phyloP scores from a whole-genome alignment of 805 yeast genomes.

The Candida coquimbonensis region DNA sequence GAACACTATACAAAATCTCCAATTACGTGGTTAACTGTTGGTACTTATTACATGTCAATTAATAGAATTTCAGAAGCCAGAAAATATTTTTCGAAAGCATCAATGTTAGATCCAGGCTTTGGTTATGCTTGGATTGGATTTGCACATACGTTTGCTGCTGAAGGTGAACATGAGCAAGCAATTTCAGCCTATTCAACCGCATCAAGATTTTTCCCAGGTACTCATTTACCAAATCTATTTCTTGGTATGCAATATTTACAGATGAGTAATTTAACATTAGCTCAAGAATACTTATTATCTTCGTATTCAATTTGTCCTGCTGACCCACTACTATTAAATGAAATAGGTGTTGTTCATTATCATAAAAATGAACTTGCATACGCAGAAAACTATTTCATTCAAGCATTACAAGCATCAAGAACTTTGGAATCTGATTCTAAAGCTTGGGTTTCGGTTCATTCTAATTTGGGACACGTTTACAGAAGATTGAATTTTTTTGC shows the following conservation, averaged over 20 bases:
- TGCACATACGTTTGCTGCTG: slow-evolving; percentile 95
- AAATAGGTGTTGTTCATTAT: slow-evolving; percentile 86
- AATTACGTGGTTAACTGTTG: slow-evolving; percentile 89
- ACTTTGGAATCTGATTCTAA: slow-evolving; percentile 69
- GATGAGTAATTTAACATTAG: slow-evolving; percentile 72
- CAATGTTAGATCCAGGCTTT: slow-evolving; percentile 79
- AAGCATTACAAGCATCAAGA: slow-evolving; percentile 65
- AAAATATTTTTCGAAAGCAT: slow-evolving; percentile 80
- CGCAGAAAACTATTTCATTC: slow-evolving; percentile 65
- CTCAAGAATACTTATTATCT: slow-evolving; percentile 77
- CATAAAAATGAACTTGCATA: slow-evolving; percentile 59
- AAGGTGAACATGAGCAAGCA: slow-evolving; percentile 99
- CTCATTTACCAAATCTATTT: slow-evolving; percentile 82
- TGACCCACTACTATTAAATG: slow-evolving; percentile 87
- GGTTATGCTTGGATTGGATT: slow-evolving; percentile 98
- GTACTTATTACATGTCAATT: slow-evolving; percentile 76
- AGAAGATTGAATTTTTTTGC: slow-evolving; percentile 55
- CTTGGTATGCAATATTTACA: slow-evolving; percentile 95
- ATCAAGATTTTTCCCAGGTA: slow-evolving; percentile 82
- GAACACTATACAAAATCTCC: slow-evolving; percentile 76
- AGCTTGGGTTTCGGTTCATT: slow-evolving; percentile 79
- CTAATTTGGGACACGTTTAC: slow-evolving; percentile 85
- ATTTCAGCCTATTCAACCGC: slow-evolving; percentile 96
- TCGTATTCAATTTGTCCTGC: slow-evolving; percentile 71
- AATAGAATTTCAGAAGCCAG: slow-evolving; percentile 76